Conservation (phyloP, 2,329 filamentous ascomycete genomes). For the Blastomyces percursus region DNA sequence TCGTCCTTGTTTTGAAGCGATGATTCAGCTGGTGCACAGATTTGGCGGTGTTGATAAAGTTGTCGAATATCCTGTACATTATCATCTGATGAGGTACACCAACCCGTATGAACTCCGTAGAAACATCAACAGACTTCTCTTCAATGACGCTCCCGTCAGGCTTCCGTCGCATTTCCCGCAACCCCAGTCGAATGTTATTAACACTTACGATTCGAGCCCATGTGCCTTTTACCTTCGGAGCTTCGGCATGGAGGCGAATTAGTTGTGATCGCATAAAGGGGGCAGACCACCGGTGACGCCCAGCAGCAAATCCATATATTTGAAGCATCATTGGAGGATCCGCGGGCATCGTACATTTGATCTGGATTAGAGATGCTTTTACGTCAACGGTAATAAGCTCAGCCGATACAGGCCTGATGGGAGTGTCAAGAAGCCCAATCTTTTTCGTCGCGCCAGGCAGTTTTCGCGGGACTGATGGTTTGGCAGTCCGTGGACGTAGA, state of each 20-base stretch:
- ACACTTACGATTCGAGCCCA: constrained; percentile 83
- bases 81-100: constrained; percentile 86
- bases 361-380: constrained; percentile 67
- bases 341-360: constrained; percentile 78
- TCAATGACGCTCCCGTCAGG: constrained; percentile 50
- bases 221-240: constrained; percentile 66
- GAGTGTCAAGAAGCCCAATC: neutral
- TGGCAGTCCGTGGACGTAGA: constrained; percentile 3
- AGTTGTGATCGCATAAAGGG: constrained; percentile 71
- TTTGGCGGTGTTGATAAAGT: constrained; percentile 77
- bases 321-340: constrained; percentile 91
- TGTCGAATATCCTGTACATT: constrained; percentile 85
- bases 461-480: neutral
- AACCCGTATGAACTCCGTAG: constrained; percentile 73
- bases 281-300: constrained; percentile 74
- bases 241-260: constrained; percentile 74
- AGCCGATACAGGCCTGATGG: constrained; percentile 13
- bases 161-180: constrained; percentile 65
- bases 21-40: constrained; percentile 84
- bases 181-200: constrained; percentile 68
- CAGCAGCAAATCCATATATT: constrained; percentile 68
- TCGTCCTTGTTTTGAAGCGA: constrained; percentile 74
- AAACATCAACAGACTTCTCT: constrained; percentile 74
- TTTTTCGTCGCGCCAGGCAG: neutral
- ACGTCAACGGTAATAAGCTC: constrained; percentile 76